Base-by-base conservation (phyloP, 2,329 filamentous ascomycete species). In the Sphaceloma murrayae region DNA sequence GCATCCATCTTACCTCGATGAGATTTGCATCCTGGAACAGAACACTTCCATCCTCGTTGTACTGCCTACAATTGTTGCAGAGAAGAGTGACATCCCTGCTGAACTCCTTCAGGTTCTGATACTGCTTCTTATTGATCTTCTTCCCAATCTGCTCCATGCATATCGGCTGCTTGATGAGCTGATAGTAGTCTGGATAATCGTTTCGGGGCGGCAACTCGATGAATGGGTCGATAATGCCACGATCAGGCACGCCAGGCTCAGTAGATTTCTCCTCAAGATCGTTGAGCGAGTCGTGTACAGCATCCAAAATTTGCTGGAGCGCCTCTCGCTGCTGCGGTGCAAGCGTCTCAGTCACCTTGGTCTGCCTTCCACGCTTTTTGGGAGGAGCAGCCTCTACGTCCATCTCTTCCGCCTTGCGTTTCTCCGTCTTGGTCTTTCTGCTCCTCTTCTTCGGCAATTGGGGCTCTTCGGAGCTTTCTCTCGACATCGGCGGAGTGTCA, bases 121-220 rank as follows among this genome's bases (percentile, higher is more conserved):
- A 98, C 59, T 95, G 85, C 58, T 93, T 85, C 64, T 85, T 89
- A 69, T 94, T 95, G 67, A 98, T 94, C 70, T 86, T 89, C 60
- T 82, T 85, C 60, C 85, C 79, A 58, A 98, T 94, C 61, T 87
- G 80, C 54, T 94, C 91, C 83, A 96, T 94, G 58, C 85, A 89
- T 58, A 98, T 95, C 0, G 91, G 91, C 45, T 80, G 82, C 58
- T 82, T 77, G 61, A 98, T 98, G 62, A 95, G 78, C 59, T 89
- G 68, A 62, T 95, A 98, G 68, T 98, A 98, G 60, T 96, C 88
- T 18, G 86, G 83, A 59, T 93, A 98, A 48, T 89, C 80, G 48
- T 81, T 80, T 67, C 86, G 93, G 30, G 86, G 82, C 1, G 89
- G 89, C 22, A 95, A 72, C 58, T 91, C 88, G 62, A 96, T 75